A percentile compares a stretch with the other conserved stretches of the same genome.
Evolutionary conservation across 176 grass and related monocot genomes (phyloP).

Genomic region (Oryza nivara): DNA sequence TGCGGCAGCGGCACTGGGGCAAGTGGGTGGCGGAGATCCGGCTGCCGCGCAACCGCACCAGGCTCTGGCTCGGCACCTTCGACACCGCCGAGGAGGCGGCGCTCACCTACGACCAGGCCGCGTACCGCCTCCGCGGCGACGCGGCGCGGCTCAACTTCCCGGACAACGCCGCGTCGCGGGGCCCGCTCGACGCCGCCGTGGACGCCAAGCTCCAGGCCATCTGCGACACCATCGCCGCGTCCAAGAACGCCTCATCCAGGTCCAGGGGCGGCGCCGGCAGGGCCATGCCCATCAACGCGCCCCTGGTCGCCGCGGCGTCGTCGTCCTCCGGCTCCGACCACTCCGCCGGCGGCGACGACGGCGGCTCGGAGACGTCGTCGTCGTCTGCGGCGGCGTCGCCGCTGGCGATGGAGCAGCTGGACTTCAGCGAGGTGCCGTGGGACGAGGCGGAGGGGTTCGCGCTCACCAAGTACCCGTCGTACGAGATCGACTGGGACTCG

Average conservation of each 20-base stretch:
- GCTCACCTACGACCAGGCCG: constrained; percentile 53
- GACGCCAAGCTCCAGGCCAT: constrained; percentile 75
- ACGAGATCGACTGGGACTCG: constrained; percentile 61
- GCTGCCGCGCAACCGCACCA: constrained; percentile 65
- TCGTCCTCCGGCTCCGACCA: constrained; percentile 21
- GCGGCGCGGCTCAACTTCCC: constrained; percentile 62
- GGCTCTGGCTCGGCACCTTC: constrained; percentile 89
- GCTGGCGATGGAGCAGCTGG: constrained; percentile 35
- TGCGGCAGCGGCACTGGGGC: constrained; percentile 87
- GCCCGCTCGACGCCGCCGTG: constrained; percentile 40
- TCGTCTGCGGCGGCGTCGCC: background rate
- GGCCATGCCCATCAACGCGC: constrained; percentile 27
- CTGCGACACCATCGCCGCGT: constrained; percentile 49
- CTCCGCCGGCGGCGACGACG: constrained; percentile 28
- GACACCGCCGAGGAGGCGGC: constrained; percentile 77
- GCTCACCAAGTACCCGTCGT: constrained; percentile 54
- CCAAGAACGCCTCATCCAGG: constrained; percentile 4
- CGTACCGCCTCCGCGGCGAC: constrained; percentile 57
- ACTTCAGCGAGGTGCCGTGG: constrained; percentile 59
- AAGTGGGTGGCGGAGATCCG: constrained; percentile 95
- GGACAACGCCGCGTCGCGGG: constrained; percentile 34
- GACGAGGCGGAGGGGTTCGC: constrained; percentile 55
- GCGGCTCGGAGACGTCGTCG: constrained; percentile 3
- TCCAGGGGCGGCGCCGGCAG: background rate
- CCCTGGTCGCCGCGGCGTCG: background rate